Percentiles rank a stretch among this genome's conserved stretches.
Evolutionary conservation across 176 grass and related monocot species (phyloP).

Genomic region (Musa schizocarpa): DNA sequence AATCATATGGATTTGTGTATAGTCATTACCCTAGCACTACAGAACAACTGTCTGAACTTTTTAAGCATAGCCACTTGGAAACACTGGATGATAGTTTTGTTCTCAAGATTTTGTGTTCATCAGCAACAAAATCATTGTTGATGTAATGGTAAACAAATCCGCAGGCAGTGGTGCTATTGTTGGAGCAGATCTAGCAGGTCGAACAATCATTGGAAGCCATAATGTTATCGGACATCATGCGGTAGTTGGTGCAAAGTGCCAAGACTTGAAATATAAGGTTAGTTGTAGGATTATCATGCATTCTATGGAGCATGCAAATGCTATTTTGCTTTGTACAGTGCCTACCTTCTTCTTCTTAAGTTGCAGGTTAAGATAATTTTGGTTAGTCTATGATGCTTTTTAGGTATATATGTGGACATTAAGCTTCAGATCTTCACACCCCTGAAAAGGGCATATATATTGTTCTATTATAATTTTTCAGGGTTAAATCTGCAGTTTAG

Average conservation of each 20-base stretch:
- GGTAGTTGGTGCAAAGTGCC: slow-evolving; percentile 71
- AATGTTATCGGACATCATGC: slow-evolving; percentile 75
- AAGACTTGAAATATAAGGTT: slow-evolving; percentile 98
- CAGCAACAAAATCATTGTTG: neutral
- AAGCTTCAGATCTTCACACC: neutral
- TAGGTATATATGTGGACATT: neutral
- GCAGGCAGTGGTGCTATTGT: slow-evolving; percentile 81
- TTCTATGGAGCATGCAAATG: neutral
- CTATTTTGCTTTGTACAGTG: neutral
- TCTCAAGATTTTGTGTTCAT: neutral
- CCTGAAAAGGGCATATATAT: neutral
- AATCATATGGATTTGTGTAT: neutral
- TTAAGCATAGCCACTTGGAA: neutral
- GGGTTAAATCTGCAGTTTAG: neutral
- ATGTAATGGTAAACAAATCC: slow-evolving; percentile 24
- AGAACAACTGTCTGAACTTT: neutral
- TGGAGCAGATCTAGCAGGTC: slow-evolving; percentile 71
- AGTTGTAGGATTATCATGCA: slow-evolving; percentile 6
- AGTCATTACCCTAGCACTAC: neutral
- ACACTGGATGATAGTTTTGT: slow-evolving; percentile 3
- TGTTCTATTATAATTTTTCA: neutral
- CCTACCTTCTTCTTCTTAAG: neutral
- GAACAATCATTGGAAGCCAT: slow-evolving; percentile 52
- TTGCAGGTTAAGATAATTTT: neutral
- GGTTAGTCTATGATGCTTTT: neutral